These are phyloP conservation scores for Tolypocladium sp. DNA, from an alignment of 2,329 filamentous ascomycete species.

Conservation along the genomic window DNA sequence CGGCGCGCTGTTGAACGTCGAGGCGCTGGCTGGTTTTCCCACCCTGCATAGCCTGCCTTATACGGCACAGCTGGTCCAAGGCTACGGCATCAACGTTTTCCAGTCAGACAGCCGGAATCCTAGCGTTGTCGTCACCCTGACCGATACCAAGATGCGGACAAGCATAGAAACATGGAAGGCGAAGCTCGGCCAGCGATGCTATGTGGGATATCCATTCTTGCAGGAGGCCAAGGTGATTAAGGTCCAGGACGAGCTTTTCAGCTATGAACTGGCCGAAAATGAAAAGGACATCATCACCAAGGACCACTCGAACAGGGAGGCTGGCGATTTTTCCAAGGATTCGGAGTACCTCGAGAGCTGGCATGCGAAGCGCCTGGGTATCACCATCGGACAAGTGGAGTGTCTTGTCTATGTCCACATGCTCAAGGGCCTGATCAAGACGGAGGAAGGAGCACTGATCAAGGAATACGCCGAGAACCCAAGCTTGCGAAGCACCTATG, in stretches of 20 bases:
- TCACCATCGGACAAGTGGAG: slow-evolving; percentile 79
- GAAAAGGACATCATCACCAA: slow-evolving; percentile 55
- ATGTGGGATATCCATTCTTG: slow-evolving; percentile 90
- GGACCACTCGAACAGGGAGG: slow-evolving; percentile 67
- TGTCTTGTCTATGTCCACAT: slow-evolving; percentile 88
- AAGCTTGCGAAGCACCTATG: slow-evolving; percentile 81
- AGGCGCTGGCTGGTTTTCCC: slow-evolving; percentile 89
- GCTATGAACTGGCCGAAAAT: slow-evolving; percentile 64
- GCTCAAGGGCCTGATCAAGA: slow-evolving; percentile 84
- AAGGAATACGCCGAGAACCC: slow-evolving; percentile 87
- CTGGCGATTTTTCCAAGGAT: slow-evolving; percentile 77
- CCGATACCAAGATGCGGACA: slow-evolving; percentile 62
- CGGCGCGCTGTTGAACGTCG: slow-evolving; percentile 71
- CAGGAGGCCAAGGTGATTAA: slow-evolving; percentile 85
- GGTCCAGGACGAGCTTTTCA: slow-evolving; percentile 89
- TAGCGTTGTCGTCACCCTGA: slow-evolving; percentile 85
- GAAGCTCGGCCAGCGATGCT: slow-evolving; percentile 77
- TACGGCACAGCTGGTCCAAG: slow-evolving; percentile 58
- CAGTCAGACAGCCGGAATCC: slow-evolving; percentile 93
- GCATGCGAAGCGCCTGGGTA: slow-evolving; percentile 86
- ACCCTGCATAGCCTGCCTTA: slow-evolving; percentile 81
- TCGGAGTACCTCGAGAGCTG: slow-evolving; percentile 72
- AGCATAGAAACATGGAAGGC: slow-evolving; percentile 63
- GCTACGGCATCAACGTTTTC: slow-evolving; percentile 89
- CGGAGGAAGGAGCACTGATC: slow-evolving; percentile 78